Evolutionary conservation across 768 basidiomycete genomes (phyloP).

Genomic region (Exidia glandulosa): DNA sequence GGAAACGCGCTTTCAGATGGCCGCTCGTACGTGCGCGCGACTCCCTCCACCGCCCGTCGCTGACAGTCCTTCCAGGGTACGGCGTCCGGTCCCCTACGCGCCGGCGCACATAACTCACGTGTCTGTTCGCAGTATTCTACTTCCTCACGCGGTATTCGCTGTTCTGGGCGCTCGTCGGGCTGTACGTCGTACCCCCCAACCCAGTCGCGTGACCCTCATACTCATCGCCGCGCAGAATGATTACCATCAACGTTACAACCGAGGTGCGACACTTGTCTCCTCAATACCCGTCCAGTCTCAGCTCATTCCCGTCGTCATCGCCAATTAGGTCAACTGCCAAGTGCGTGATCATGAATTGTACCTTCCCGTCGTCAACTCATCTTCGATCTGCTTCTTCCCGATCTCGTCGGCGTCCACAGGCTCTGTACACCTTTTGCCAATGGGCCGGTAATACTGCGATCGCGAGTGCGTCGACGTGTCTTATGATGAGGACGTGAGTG

Average conservation of each 20-base stretch:
- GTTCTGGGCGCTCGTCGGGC: conserved; percentile 50
- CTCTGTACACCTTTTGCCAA: conserved; percentile 50
- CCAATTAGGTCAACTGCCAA: conserved; percentile 49
- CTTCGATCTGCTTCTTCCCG: too few species aligned
- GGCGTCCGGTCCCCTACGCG: background rate
- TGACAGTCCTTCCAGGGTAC: background rate
- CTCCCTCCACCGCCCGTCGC: background rate
- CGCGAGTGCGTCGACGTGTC: conserved; percentile 50
- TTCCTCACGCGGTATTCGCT: conserved; percentile 66
- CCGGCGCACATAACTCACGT: background rate
- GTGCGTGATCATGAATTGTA: conserved; percentile 24
- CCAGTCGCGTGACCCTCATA: background rate
- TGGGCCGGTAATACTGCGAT: conserved; percentile 57
- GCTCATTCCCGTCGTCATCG: background rate
- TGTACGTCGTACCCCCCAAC: conserved; percentile 30
- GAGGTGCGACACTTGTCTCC: conserved; percentile 22
- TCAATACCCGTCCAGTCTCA: background rate
- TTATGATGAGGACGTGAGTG: conserved; percentile 59
- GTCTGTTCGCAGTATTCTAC: conserved; percentile 39
- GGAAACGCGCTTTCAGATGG: conserved; percentile 51
- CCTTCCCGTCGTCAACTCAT: conserved; percentile 1
- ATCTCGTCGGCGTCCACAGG: conserved; percentile 31
- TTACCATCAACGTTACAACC: conserved; percentile 42
- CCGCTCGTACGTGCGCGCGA: conserved; percentile 43
- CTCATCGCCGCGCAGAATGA: conserved; percentile 29